Evolutionary conservation across 139 green algal genomes (phyloP), one percentile per base, ranked within the genome.

Genomic region (Closterium sp.): DNA sequence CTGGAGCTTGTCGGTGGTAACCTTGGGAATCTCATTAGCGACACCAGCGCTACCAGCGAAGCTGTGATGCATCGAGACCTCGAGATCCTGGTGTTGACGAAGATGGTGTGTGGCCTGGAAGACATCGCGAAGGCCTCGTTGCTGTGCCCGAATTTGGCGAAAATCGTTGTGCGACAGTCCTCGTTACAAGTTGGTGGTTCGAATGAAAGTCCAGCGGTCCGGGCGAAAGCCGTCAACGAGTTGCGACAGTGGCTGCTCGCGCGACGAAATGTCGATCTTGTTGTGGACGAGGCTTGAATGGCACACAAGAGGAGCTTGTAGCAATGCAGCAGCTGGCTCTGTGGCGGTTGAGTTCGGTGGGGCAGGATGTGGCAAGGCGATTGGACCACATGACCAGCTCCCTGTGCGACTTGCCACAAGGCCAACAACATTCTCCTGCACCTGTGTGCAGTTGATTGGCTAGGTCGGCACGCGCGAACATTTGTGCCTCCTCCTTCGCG

Each of bases 1-100:
- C 88, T 91, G 34, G 88, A 91, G 35, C 7, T 91, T 10, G n/a
- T 88, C 28, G 38, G 88, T 30, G 35, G 55, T 31, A 32, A 84
- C 28, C 34, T 66, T 66, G 88, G 88, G 16, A 85, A 36, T 36
- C 34, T 88, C 43, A 55, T 25, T 21, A 85, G 76, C 34, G 8
- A 34, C 28, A 32, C 23, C 25, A 85, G 76, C 34, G 8, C n/a
- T 8, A 32, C 23, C 25, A 85, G 66, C 34, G 43, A 91, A 35
- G 87, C 34, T 19, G 87, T 91, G 31, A 91, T 91, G 36, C 87
- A 91, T 38, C 32, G 34, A 9, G 87, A 91, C 34, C 87, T 91
- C 35, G 87, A 91, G 87, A 84, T 76, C 55, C 55, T 76, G 55
- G 55, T 76, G 55, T 12, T 76, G 55, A 76, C 55, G 55, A 76